A percentile compares a stretch with the other conserved stretches of the same genome.
These are phyloP conservation scores for Mycosphaerella sp. DNA, from an alignment of 2,329 filamentous ascomycete species.

Conservation along the genomic window DNA sequence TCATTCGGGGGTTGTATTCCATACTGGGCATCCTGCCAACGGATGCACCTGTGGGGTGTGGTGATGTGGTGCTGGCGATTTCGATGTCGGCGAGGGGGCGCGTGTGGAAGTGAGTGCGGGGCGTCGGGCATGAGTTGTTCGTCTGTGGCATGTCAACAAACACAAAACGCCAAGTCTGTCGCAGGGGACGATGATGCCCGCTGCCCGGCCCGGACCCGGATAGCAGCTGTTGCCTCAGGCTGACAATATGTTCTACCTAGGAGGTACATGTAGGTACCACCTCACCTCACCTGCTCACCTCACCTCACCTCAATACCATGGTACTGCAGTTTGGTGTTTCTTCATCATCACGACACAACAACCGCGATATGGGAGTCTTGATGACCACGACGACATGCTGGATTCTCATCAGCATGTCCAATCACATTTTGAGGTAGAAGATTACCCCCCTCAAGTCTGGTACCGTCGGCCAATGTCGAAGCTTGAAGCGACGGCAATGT, in stretches of 20 bases:
- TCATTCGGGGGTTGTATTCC: constrained; percentile 48
- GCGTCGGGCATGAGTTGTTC: no score
- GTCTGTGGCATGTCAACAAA: neutral
- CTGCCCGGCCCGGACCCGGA: no score
- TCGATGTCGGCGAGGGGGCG: neutral
- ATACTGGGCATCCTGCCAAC: constrained; percentile 33
- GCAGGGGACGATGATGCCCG: neutral
- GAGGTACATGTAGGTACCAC: no score
- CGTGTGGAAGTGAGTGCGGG: neutral
- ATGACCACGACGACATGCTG: neutral
- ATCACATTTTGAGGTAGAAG: neutral
- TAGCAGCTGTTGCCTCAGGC: no score
- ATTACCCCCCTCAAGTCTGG: constrained; percentile 3
- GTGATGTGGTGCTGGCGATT: constrained; percentile 1
- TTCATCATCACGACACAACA: neutral
- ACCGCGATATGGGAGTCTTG: neutral
- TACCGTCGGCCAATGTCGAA: neutral
- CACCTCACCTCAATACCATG: neutral
- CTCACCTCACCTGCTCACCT: neutral
- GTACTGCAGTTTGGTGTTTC: no score
- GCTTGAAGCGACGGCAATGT: neutral
- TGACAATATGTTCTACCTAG: no score
- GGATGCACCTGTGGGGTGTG: constrained; percentile 7
- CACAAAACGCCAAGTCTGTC: neutral
- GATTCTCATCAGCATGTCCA: neutral